Conservation (phyloP, 225 moss, liverwort and hornwort genomes). For the Takakia lepidozioides region DNA sequence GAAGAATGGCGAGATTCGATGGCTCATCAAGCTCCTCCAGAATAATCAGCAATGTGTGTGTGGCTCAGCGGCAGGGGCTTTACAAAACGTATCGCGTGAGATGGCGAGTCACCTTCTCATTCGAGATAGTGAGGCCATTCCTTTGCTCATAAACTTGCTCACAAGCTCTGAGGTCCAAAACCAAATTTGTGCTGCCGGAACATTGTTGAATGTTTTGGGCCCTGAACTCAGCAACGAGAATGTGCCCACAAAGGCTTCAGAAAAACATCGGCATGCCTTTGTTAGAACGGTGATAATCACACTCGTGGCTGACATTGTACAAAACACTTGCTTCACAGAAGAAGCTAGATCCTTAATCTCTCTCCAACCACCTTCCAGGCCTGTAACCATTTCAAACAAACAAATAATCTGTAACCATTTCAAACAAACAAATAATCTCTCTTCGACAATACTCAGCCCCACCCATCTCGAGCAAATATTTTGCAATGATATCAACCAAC, state of each 20-base stretch:
- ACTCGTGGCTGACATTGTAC: conserved; percentile 47
- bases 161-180: conserved; percentile 53
- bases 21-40: conserved; percentile 55
- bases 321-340: conserved; percentile 46
- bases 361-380: too few relatives aligned
- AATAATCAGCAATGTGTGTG: conserved; percentile 51
- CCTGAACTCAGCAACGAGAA: conserved; percentile 49
- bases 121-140: conserved; percentile 58
- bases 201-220: conserved; percentile 44
- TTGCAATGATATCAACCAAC: too few relatives aligned
- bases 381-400: too few relatives aligned
- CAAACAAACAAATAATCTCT: too few relatives aligned
- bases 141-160: conserved; percentile 44
- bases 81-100: conserved; percentile 87
- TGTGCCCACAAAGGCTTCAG: conserved; percentile 22
- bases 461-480: too few relatives aligned
- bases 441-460: too few relatives aligned
- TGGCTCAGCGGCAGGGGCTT: conserved; percentile 83
- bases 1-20: conserved; percentile 61
- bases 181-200: conserved; percentile 53
- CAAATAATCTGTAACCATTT: too few relatives aligned
- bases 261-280: conserved; percentile 41
- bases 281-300: conserved; percentile 46
- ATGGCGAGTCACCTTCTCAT: conserved; percentile 76
- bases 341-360: too few relatives aligned